phyloP scores from a whole-genome alignment of 1,284 basidiomycete species.

The Abortiporus biennis region DNA sequence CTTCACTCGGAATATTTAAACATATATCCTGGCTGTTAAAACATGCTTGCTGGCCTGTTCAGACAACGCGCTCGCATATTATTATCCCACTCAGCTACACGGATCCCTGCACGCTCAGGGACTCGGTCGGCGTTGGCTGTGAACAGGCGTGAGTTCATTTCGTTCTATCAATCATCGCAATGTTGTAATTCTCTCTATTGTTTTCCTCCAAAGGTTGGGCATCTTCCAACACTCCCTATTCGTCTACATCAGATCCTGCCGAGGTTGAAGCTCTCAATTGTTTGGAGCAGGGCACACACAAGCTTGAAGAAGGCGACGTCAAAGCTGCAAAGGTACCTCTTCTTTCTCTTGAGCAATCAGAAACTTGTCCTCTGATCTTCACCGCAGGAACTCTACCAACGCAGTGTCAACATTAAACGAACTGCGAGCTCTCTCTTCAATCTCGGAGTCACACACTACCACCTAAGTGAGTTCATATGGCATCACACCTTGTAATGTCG shows the following conservation, averaged over 20 bases:
- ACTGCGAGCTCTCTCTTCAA: constrained; percentile 85
- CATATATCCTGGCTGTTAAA: too few relatives aligned
- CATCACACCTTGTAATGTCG: constrained; percentile 6
- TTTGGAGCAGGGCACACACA: constrained; percentile 82
- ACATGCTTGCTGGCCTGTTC: too few relatives aligned
- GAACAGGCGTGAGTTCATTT: constrained; percentile 13
- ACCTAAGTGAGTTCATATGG: constrained; percentile 58
- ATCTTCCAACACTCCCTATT: constrained; percentile 75
- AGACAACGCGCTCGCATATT: too few relatives aligned
- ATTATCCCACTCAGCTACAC: too few relatives aligned
- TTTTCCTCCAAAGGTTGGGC: constrained; percentile 61
- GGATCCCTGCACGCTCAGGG: too few relatives aligned
- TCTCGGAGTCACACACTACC: constrained; percentile 84
- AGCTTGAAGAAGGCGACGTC: constrained; percentile 88
- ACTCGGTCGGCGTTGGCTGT: too few relatives aligned
- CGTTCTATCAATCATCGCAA: not conserved
- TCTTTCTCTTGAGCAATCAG: not conserved
- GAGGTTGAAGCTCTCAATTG: constrained; percentile 78
- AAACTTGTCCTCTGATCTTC: not conserved
- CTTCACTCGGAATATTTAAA: too few relatives aligned
- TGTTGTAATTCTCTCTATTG: constrained; percentile 8
- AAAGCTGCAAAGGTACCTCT: constrained; percentile 57
- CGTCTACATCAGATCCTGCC: constrained; percentile 78
- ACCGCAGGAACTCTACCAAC: constrained; percentile 53
- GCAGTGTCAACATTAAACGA: constrained; percentile 77